Base-by-base conservation (phyloP, 2,329 filamentous ascomycete species). In the Aphanoascus verrucosus region DNA sequence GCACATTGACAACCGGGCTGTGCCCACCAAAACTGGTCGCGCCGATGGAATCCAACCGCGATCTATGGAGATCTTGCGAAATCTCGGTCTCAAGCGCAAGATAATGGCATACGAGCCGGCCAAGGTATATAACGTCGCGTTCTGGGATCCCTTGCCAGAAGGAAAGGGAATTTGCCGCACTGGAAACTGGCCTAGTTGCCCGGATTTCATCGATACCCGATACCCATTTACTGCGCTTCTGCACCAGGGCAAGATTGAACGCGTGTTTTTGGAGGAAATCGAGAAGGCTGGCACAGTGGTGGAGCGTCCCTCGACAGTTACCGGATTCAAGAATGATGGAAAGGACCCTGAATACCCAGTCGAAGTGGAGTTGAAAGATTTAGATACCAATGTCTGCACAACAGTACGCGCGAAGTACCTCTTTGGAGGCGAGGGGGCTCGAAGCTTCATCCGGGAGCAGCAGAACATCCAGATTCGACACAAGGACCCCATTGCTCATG, bases 131-230 rank as follows among this genome's bases (percentile, higher is more conserved):
- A 80, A 83, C 62, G 81, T 83, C 32, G 79, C 81, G 5, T 83
- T 83, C 64, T 84, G 81, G 81, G 79, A 83, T 62, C 80, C 81
- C 15, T 64, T 65, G 50, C 64, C 72, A 7, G 65, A 68, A 14
- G 72, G 70, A 11, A 72, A 76, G 56, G 80, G 79, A 44, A 83
- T 84, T 42, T 69, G 75, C 56, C 68, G 80, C 54, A 83, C 80
- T 1, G 79, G 80, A 20, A 83, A 76, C 42, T 95, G 88, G 88
- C 85, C 88, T 4, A 90, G 85, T 65, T 96, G 90, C 69, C 90
- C 90, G 0, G 82, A 80, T 59, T 95, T 94, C 69, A 81, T 83
- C 56, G 81, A 83, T 61, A 80, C 80, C 48, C 63, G 63, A 0
- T 87, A 84, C 59, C 82, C 83, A 1, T 85, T 85, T 62, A 85